Evolutionary conservation across 1,284 basidiomycete species (phyloP).

Genomic region (Moniliophthora roreri): DNA sequence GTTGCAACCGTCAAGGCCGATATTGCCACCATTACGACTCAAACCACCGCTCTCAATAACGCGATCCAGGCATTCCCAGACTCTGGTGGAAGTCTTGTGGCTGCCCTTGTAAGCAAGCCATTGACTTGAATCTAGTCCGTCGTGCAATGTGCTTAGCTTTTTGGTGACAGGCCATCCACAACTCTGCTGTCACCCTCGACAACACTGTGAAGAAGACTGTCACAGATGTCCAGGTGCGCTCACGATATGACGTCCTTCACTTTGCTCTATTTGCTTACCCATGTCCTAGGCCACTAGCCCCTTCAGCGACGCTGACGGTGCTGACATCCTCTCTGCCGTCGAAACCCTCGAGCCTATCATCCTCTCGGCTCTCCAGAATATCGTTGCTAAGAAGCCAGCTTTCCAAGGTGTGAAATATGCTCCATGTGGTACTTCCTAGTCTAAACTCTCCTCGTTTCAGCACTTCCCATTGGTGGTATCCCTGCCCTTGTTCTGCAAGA

Average conservation of each 20-base stretch:
- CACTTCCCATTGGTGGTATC: slow-evolving; percentile 24
- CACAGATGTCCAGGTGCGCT: slow-evolving; percentile 25
- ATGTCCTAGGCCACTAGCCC: slow-evolving; percentile 11
- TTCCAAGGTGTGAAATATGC: slow-evolving; percentile 9
- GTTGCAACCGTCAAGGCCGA: slow-evolving; percentile 29
- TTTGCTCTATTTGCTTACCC: neutral
- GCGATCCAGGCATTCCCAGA: slow-evolving; percentile 29
- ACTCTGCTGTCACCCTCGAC: slow-evolving; percentile 21
- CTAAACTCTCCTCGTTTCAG: slow-evolving; percentile 1
- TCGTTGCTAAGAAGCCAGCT: slow-evolving; percentile 20
- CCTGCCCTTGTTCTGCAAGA: slow-evolving; percentile 27
- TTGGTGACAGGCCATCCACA: slow-evolving; percentile 29
- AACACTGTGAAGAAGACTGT: slow-evolving; percentile 26
- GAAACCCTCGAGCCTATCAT: slow-evolving; percentile 22
- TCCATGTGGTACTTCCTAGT: neutral
- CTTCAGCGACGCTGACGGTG: slow-evolving; percentile 16
- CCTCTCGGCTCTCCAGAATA: slow-evolving; percentile 13
- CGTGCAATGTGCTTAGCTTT: neutral
- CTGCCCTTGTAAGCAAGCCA: slow-evolving; percentile 25
- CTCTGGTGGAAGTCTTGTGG: slow-evolving; percentile 26
- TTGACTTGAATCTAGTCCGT: neutral
- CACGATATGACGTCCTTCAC: neutral
- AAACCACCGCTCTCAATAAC: slow-evolving; percentile 28
- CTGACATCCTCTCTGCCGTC: slow-evolving; percentile 18
- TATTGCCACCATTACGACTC: slow-evolving; percentile 26